These are phyloP conservation scores for Taphrina populina DNA, from an alignment of 1,139 yeast species.

Conservation along the genomic window DNA sequence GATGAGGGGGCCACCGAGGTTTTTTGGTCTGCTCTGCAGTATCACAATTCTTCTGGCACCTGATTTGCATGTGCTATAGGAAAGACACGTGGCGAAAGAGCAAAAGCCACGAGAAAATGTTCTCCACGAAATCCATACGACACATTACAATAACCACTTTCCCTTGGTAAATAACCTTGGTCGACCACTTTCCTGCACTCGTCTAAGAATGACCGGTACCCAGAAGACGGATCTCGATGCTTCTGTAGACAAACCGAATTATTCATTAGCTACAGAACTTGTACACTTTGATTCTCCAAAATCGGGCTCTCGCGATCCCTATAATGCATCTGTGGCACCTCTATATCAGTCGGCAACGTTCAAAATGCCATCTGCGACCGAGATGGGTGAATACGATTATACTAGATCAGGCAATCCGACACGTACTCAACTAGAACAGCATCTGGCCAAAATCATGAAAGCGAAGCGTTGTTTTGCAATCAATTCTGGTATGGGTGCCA, in stretches of 20 bases:
- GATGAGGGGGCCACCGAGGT: too few relatives aligned
- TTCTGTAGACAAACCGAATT: not conserved
- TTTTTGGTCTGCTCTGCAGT: too few relatives aligned
- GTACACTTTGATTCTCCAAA: slow-evolving; percentile 59
- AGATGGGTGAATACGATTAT: slow-evolving; percentile 74
- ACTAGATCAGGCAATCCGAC: slow-evolving; percentile 87
- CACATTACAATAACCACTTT: too few relatives aligned
- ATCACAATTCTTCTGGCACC: too few relatives aligned
- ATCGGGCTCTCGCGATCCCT: slow-evolving; percentile 53
- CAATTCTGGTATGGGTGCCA: slow-evolving; percentile 83
- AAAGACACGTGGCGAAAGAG: too few relatives aligned
- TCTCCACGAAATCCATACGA: too few relatives aligned
- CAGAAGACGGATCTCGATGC: slow-evolving; percentile 9
- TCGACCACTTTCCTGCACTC: too few relatives aligned
- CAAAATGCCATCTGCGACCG: slow-evolving; percentile 70
- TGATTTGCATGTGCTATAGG: too few relatives aligned
- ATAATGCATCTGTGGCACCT: slow-evolving; percentile 82
- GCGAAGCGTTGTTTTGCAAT: slow-evolving; percentile 79
- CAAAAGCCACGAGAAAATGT: too few relatives aligned
- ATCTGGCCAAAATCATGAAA: slow-evolving; percentile 75
- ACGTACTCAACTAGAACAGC: slow-evolving; percentile 77
- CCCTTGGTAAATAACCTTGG: too few relatives aligned
- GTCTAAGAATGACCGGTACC: slow-evolving; percentile 6
- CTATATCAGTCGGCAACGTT: slow-evolving; percentile 91
- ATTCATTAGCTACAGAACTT: slow-evolving; percentile 56